phyloP scores from a whole-genome alignment of 768 basidiomycete genomes.

The Mycena floridula region DNA sequence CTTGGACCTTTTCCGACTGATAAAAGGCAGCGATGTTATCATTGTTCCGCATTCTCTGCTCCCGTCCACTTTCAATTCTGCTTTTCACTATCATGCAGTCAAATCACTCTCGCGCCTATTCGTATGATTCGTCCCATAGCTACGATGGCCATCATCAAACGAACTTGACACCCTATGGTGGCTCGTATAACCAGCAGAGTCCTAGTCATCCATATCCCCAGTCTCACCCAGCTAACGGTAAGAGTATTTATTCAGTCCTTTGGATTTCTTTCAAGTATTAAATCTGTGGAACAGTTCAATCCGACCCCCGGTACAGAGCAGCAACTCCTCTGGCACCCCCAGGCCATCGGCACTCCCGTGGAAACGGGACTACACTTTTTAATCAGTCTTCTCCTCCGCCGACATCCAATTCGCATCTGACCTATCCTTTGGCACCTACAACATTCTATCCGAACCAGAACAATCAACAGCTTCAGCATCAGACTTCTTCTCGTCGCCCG shows the following conservation, averaged over 20 bases:
- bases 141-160: neutral
- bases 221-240: slow-evolving; percentile 4
- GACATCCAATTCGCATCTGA: slow-evolving; percentile 13
- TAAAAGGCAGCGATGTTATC: slow-evolving; percentile 29
- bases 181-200: slow-evolving; percentile 2
- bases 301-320: slow-evolving; percentile 3
- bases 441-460: neutral
- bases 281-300: neutral
- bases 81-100: slow-evolving; percentile 26
- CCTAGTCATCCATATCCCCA: neutral
- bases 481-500: slow-evolving; percentile 8
- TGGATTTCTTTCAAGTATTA: neutral
- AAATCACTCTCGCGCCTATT: slow-evolving; percentile 31
- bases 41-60: slow-evolving; percentile 12
- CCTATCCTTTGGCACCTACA: slow-evolving; percentile 15
- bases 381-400: slow-evolving; percentile 18
- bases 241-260: neutral
- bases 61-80: slow-evolving; percentile 1
- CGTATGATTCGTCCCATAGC: slow-evolving; percentile 24
- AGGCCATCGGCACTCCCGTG: slow-evolving; percentile 8
- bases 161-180: slow-evolving; percentile 1
- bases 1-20: slow-evolving; percentile 35
- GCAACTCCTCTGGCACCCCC: slow-evolving; percentile 5
- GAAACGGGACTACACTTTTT: slow-evolving; percentile 14
- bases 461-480: slow-evolving; percentile 16